Percentiles rank a stretch among this genome's conserved stretches.
Evolutionary conservation across 805 yeast species (phyloP).

Genomic region (Wickerhamomyces subpelliculosus): DNA sequence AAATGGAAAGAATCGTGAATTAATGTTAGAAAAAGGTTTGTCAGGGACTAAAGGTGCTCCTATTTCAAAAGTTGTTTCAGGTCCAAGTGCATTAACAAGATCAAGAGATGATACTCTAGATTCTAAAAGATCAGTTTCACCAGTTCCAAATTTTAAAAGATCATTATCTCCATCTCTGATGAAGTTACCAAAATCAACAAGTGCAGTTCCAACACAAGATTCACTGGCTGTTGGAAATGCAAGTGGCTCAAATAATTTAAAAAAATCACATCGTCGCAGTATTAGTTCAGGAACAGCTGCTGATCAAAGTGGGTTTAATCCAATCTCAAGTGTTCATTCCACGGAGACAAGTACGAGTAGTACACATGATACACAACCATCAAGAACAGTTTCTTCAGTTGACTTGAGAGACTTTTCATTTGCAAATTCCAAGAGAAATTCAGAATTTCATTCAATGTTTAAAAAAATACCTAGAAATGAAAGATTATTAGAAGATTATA

Average conservation of each 20-base stretch:
- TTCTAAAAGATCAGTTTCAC: constrained; percentile 6
- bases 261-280: background rate
- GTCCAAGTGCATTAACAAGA: background rate
- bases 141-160: constrained; percentile 7
- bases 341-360: background rate
- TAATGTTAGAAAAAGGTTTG: no score
- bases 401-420: constrained; percentile 13
- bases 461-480: constrained; percentile 62
- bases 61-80: background rate
- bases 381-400: background rate
- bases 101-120: background rate
- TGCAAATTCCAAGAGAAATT: constrained; percentile 57
- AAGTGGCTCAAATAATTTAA: no score
- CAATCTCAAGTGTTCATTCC: background rate
- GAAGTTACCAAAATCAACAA: background rate
- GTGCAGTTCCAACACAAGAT: background rate
- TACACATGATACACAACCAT: constrained; percentile 1
- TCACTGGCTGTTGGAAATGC: background rate
- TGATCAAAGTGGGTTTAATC: background rate
- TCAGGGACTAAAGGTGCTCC: background rate
- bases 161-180: constrained; percentile 11
- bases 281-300: background rate
- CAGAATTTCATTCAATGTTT: constrained; percentile 75
- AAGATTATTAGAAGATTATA: constrained; percentile 72
- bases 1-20: no score